A percentile compares a stretch with the other conserved stretches of the same genome.
Conservation (phyloP, 805 yeast species). For the Saccharomyces jurei region DNA sequence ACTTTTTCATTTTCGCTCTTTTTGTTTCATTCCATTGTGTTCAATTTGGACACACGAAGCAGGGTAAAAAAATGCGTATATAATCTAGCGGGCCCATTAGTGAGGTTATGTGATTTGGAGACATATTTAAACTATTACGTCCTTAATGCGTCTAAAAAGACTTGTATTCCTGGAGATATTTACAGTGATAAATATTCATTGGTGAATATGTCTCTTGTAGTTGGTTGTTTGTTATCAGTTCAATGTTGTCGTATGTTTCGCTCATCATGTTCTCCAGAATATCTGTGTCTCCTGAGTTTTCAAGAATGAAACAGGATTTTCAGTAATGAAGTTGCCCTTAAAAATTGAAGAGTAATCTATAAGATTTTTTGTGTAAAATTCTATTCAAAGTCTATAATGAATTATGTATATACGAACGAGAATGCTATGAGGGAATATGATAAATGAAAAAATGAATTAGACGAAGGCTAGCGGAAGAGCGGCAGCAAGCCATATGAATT, state of each 20-base stretch:
- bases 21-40: neutral
- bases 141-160: no score
- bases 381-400: neutral
- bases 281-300: neutral
- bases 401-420: neutral
- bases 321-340: neutral
- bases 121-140: neutral
- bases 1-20: neutral
- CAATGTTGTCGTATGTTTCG: neutral
- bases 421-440: neutral
- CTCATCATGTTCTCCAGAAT: neutral
- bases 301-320: neutral
- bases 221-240: neutral
- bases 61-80: neutral
- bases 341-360: neutral
- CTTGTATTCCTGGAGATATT: no score
- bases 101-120: neutral
- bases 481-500: neutral
- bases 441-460: neutral
- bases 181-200: no score
- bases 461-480: neutral
- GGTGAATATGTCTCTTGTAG: neutral
- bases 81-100: neutral
- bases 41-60: neutral
- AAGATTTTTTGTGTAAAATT: neutral